Base-by-base conservation (phyloP, 2,329 filamentous ascomycete genomes). In the Aschersonia sp. region DNA sequence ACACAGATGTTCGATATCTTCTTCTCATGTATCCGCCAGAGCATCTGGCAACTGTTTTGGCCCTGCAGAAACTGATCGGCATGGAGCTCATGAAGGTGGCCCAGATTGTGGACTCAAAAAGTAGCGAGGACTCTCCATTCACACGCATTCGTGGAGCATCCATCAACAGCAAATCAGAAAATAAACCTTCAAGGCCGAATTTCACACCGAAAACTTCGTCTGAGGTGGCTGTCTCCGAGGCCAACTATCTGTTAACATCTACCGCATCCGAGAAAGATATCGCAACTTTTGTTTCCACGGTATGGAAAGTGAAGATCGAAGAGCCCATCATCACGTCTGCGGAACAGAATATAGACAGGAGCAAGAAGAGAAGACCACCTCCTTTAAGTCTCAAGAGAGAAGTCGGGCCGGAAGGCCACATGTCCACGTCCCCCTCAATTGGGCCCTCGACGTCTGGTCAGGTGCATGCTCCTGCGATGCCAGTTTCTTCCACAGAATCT, bases 11-110 rank as follows among this genome's bases (percentile, higher is more conserved):
- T 28, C 71, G 72, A 7, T 74, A 81, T 49, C 67, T 83, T 1
- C 59, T 83, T 4, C 64, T 83, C 6, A 74, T 81, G 48, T 82
- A 78, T 51, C 71, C 77, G 0, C 61, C 72, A 0, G 71, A 74
- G 45, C 73, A 82, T 51, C 65, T 82, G 2, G 55, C 71, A 2
- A 78, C 77, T 3, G 65, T 81, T 2, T 56, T 80, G 4, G 75
- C 77, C 0, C 60, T 83, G 4, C 78, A 79, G 51, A 69, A 69
- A 46, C 65, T 82, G 4, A 65, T 80, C 4, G 78, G 79, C 2
- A 63, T 66, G 1, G 70, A 77, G 35, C 56, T 77, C 29, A 66
- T 82, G 61, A 80, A 77, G 56, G 68, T 82, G 5, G 76, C 74
- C 3, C 75, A 76, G 9, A 71, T 82, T 38, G 58, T 81, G 7